A percentile compares a stretch with the other conserved stretches of the same genome.
Evolutionary conservation across 1,284 basidiomycete genomes (phyloP).

Genomic region (Psilocybe mexicana): DNA sequence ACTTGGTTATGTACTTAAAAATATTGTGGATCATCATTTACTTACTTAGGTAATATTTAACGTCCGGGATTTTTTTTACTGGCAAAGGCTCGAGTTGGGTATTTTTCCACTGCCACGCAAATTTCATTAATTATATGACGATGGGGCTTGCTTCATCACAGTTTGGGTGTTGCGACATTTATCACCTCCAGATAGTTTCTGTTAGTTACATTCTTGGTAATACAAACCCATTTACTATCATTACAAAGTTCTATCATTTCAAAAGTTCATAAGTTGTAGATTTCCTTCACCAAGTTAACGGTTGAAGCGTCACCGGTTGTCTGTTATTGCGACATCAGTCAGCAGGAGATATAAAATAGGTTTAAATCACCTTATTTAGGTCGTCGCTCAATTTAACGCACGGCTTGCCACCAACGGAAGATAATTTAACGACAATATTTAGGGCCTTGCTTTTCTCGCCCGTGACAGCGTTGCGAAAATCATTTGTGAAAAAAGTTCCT

Average conservation of each 20-base stretch:
- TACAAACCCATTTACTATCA: not conserved
- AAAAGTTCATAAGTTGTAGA: slow-evolving; percentile 16
- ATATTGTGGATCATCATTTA: too few relatives aligned
- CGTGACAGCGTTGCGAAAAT: slow-evolving; percentile 65
- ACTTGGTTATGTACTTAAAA: too few relatives aligned
- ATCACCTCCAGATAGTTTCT: too few relatives aligned
- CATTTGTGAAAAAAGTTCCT: slow-evolving; percentile 90
- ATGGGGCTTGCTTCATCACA: too few relatives aligned
- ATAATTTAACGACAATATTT: slow-evolving; percentile 93
- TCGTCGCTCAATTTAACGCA: slow-evolving; percentile 96
- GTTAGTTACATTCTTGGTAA: too few relatives aligned
- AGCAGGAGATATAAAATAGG: not conserved
- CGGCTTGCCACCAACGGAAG: slow-evolving; percentile 67
- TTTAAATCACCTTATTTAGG: slow-evolving; percentile 66
- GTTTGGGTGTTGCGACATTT: too few relatives aligned
- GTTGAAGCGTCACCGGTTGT: slow-evolving; percentile 47
- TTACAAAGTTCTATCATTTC: not conserved
- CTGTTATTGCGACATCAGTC: slow-evolving; percentile 26
- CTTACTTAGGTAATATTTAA: too few relatives aligned
- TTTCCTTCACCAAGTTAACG: slow-evolving; percentile 43
- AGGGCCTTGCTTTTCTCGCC: slow-evolving; percentile 75
- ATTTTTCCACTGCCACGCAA: too few relatives aligned
- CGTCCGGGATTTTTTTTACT: too few relatives aligned
- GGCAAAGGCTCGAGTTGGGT: too few relatives aligned
- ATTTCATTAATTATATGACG: too few relatives aligned